phyloP scores from a whole-genome alignment of 2,329 filamentous ascomycete species.

The Leptographium radiaticola region DNA sequence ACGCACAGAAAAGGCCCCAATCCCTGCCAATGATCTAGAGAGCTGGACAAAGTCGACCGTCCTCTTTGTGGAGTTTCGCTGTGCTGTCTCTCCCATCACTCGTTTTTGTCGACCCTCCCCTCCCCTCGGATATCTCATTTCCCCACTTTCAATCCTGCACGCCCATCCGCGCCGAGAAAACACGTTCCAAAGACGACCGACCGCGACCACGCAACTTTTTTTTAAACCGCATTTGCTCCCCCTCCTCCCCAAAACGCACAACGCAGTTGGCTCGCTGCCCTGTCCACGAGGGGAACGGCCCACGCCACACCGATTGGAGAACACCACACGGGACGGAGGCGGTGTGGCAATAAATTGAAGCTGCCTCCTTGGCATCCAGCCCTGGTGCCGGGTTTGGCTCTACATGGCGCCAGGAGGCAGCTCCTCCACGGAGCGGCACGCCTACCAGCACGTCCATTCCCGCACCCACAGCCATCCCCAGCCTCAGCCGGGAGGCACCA shows the following conservation, averaged over 20 bases:
- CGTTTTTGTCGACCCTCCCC: too few species aligned
- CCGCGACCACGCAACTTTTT: not conserved
- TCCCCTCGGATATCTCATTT: not conserved
- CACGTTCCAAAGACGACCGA: slow-evolving; percentile 1
- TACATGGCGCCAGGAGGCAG: slow-evolving; percentile 6
- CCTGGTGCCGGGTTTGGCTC: slow-evolving; percentile 1
- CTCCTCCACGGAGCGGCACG: slow-evolving; percentile 8
- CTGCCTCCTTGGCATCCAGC: not conserved
- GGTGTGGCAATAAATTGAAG: not conserved
- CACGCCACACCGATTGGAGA: not conserved
- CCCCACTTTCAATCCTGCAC: slow-evolving; percentile 2
- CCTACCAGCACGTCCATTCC: slow-evolving; percentile 3
- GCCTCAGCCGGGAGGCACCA: not conserved
- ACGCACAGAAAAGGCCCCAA: not conserved
- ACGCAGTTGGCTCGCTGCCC: not conserved
- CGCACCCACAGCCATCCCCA: not conserved
- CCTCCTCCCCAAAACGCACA: not conserved
- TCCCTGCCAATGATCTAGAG: not conserved
- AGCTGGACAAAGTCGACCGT: not conserved
- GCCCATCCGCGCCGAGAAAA: slow-evolving; percentile 1
- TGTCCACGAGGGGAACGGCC: not conserved
- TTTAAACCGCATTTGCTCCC: not conserved
- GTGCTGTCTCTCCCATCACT: not conserved
- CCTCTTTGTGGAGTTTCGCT: not conserved
- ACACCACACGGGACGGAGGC: not conserved